A percentile compares a stretch with the other conserved stretches of the same genome.
Conservation (phyloP, 164 flowering plant species). For the Piper betle region DNA sequence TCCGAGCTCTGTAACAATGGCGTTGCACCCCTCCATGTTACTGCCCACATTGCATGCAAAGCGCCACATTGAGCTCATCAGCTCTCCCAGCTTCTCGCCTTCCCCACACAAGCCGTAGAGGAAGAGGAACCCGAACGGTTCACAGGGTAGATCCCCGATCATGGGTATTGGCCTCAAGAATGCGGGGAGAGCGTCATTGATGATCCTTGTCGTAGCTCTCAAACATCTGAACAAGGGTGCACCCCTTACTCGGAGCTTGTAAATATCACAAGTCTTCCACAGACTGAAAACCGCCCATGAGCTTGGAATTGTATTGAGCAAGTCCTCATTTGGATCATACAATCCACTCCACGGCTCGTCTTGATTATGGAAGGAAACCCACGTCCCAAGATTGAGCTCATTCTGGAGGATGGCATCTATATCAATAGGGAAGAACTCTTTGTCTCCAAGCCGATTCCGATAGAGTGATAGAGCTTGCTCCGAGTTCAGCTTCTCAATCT, state of each 20-base stretch:
- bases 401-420: slow-evolving; percentile 30
- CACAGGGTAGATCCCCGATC: slow-evolving; percentile 7
- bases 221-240: slow-evolving; percentile 15
- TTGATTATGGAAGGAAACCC: slow-evolving; percentile 32
- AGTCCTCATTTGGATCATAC: slow-evolving; percentile 9
- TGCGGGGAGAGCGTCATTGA: slow-evolving; percentile 21
- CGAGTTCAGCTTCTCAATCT: slow-evolving; percentile 26
- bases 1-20: slow-evolving; percentile 32
- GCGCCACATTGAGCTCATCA: slow-evolving; percentile 28
- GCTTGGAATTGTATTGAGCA: slow-evolving; percentile 17
- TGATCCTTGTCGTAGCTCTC: slow-evolving; percentile 17
- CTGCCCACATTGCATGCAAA: slow-evolving; percentile 30
- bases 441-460: slow-evolving; percentile 15
- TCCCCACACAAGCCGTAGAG: slow-evolving; percentile 43
- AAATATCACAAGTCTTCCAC: slow-evolving; percentile 35
- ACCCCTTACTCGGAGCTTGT: slow-evolving; percentile 26
- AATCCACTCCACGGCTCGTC: slow-evolving; percentile 25
- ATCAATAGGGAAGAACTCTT: slow-evolving; percentile 29
- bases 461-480: slow-evolving; percentile 35
- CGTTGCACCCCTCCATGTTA: slow-evolving; percentile 29
- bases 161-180: slow-evolving; percentile 19
- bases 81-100: slow-evolving; percentile 39
- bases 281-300: slow-evolving; percentile 41
- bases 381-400: slow-evolving; percentile 37
- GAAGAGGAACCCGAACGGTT: slow-evolving; percentile 36